Conservation (phyloP, 1,284 basidiomycete genomes). For the Tetrapyrgos nigripes region DNA sequence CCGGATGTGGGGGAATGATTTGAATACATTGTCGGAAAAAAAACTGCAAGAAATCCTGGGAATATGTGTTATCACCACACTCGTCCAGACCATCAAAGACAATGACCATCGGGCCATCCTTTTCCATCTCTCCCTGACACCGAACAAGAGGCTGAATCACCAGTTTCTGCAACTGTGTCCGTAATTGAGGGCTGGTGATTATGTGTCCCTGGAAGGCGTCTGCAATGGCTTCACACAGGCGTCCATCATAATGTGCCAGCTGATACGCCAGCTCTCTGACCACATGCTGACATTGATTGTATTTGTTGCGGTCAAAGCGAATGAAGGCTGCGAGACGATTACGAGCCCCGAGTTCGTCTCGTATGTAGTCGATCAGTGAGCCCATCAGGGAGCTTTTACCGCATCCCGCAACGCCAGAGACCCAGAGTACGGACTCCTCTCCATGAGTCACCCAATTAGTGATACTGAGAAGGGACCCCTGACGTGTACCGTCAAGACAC, state of each 20-base stretch:
- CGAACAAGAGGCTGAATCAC: neutral
- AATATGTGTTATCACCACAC: neutral
- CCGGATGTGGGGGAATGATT: conserved; percentile 2
- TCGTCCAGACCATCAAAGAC: too few relatives aligned
- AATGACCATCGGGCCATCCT: conserved; percentile 1
- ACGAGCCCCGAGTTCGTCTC: neutral
- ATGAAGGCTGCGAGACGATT: conserved; percentile 9
- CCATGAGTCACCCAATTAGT: too few relatives aligned
- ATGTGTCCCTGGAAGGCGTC: neutral
- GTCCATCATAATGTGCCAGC: conserved; percentile 1
- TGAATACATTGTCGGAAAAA: neutral
- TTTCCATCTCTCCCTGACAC: neutral
- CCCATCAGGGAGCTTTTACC: conserved; percentile 14
- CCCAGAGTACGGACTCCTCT: too few relatives aligned
- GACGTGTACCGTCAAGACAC: too few relatives aligned
- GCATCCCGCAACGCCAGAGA: too few relatives aligned
- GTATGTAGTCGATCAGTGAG: neutral
- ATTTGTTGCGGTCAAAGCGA: conserved; percentile 10
- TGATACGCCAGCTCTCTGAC: conserved; percentile 5
- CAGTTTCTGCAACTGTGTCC: neutral
- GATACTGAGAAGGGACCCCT: too few relatives aligned
- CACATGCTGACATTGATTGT: neutral
- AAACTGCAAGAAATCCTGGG: neutral
- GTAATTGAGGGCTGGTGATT: too few relatives aligned
- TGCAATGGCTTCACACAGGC: neutral